Evolutionary conservation across 441 rosid genomes (phyloP).

Genomic region (Euphorbia schlechtendalii): DNA sequence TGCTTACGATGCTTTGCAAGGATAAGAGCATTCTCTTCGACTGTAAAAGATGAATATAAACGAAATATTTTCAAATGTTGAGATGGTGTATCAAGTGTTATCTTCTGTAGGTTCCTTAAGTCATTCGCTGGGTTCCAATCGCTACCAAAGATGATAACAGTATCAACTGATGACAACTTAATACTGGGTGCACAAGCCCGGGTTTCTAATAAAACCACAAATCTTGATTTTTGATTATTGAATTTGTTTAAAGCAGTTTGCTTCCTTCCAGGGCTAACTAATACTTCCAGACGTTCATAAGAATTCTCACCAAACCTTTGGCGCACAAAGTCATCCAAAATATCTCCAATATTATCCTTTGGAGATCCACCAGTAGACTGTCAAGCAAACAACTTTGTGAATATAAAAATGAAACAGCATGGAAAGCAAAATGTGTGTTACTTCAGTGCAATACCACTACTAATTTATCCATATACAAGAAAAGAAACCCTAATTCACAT

Average conservation of each 20-base stretch:
- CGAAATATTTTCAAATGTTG: constrained; percentile 69
- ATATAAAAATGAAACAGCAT: not conserved
- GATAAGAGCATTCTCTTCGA: constrained; percentile 73
- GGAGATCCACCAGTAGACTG: constrained; percentile 48
- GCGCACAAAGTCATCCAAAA: constrained; percentile 77
- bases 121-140: constrained; percentile 78
- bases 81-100: constrained; percentile 51
- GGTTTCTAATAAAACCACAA: constrained; percentile 75
- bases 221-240: constrained; percentile 63
- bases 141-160: constrained; percentile 69
- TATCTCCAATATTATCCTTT: constrained; percentile 48
- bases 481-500: not conserved
- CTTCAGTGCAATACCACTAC: not conserved
- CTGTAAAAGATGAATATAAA: constrained; percentile 58
- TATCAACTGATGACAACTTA: constrained; percentile 67
- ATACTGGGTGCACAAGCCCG: constrained; percentile 73
- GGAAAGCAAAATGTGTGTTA: not conserved
- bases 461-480: not conserved
- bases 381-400: constrained; percentile 8
- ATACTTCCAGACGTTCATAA: constrained; percentile 69
- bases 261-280: constrained; percentile 41
- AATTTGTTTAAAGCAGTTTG: constrained; percentile 53
- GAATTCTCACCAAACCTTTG: constrained; percentile 73
- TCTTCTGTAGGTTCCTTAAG: constrained; percentile 60
- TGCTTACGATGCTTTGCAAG: constrained; percentile 55